Conservation (phyloP, 257 asterid species). For the Hygrophila difformis region DNA sequence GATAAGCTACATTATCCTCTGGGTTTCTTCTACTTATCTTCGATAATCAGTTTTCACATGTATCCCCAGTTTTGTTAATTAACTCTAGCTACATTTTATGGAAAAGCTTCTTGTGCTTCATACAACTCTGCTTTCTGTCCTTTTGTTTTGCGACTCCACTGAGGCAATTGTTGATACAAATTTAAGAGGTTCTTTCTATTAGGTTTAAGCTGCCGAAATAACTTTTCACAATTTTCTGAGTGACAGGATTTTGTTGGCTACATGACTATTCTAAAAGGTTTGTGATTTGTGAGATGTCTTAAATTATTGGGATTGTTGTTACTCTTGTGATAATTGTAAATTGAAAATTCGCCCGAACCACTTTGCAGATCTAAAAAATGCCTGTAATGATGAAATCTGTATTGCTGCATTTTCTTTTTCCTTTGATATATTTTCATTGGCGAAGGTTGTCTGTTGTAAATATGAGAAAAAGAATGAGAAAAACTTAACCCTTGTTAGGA, state of each 20-base stretch:
- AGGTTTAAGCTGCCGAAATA: not conserved
- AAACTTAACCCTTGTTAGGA: too few relatives aligned
- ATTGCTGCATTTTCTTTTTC: too few relatives aligned
- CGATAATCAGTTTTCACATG: constrained; percentile 26
- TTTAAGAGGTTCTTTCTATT: constrained; percentile 11
- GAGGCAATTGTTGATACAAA: constrained; percentile 7
- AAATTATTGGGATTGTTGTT: constrained; percentile 4
- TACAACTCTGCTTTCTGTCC: constrained; percentile 4
- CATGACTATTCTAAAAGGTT: not conserved
- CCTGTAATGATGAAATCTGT: too few relatives aligned
- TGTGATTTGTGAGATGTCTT: constrained; percentile 7
- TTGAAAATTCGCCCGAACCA: too few relatives aligned
- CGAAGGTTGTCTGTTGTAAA: too few relatives aligned
- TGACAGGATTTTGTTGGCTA: not conserved
- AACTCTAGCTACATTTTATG: constrained; percentile 14
- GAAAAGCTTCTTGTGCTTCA: constrained; percentile 12
- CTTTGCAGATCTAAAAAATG: too few relatives aligned
- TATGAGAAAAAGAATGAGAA: too few relatives aligned
- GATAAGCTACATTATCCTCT: constrained; percentile 75
- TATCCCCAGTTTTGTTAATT: constrained; percentile 32
- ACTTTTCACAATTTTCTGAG: constrained; percentile 1
- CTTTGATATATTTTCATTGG: too few relatives aligned
- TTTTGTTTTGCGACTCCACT: too few relatives aligned
- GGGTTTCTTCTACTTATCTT: constrained; percentile 93
- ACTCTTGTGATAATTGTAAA: too few relatives aligned